Evolutionary conservation across 2,329 filamentous ascomycete genomes (phyloP).

Genomic region (Cryphonectria radicalis): DNA sequence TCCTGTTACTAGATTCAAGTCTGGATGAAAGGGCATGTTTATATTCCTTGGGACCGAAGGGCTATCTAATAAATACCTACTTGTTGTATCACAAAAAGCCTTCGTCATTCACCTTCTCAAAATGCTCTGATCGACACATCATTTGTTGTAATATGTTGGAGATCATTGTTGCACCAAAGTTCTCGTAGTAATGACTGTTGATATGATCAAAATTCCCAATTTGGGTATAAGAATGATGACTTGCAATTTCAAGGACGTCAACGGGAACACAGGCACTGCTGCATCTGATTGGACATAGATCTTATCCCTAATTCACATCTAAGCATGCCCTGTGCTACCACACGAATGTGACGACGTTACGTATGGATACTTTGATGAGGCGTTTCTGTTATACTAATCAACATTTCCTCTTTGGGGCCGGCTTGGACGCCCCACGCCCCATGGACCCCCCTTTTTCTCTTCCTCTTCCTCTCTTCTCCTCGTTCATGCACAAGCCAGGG

Average conservation of each 20-base stretch:
- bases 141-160: background rate
- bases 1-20: background rate
- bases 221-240: background rate
- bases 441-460: background rate
- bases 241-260: background rate
- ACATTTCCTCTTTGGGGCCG: conserved; percentile 18
- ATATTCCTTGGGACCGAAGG: background rate
- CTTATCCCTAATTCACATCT: too few relatives aligned
- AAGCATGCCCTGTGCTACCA: background rate
- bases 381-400: conserved; percentile 16
- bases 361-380: background rate
- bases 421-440: background rate
- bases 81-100: background rate
- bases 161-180: too few relatives aligned
- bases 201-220: background rate
- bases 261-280: background rate
- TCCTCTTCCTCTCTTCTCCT: background rate
- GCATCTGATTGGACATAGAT: background rate
- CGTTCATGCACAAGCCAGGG: background rate
- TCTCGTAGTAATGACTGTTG: background rate
- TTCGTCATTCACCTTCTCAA: background rate
- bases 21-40: background rate
- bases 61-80: background rate
- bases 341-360: background rate
- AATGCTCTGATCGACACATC: background rate